phyloP scores from a whole-genome alignment of 352 stramenopile species.

The Pythium apleroticum region DNA sequence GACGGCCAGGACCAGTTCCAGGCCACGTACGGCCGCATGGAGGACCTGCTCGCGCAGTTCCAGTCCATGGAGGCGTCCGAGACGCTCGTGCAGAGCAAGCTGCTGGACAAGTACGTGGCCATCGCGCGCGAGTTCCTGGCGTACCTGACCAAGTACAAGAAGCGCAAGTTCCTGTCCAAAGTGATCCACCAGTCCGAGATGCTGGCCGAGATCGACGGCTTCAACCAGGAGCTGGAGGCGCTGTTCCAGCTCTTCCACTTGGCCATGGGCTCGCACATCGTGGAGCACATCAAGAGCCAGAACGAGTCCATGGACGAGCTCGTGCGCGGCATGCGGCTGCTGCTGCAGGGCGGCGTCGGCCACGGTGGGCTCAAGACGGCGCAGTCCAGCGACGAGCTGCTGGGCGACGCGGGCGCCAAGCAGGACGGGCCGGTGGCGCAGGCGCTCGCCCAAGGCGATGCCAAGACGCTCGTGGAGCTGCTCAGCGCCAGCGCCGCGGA shows the following conservation, averaged over 20 bases:
- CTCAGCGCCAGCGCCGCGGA: neutral
- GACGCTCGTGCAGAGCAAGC: slow-evolving; percentile 12
- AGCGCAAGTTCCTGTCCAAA: slow-evolving; percentile 16
- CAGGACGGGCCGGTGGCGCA: neutral
- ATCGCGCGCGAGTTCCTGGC: slow-evolving; percentile 14
- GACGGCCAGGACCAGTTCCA: slow-evolving; percentile 19
- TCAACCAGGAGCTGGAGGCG: slow-evolving; percentile 20
- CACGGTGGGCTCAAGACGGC: slow-evolving; percentile 1
- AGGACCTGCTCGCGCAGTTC: slow-evolving; percentile 15
- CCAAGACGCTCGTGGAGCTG: neutral
- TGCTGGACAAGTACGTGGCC: slow-evolving; percentile 20
- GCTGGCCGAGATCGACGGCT: slow-evolving; percentile 11
- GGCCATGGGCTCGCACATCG: slow-evolving; percentile 21
- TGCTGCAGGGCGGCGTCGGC: slow-evolving; percentile 4
- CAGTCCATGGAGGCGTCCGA: slow-evolving; percentile 15
- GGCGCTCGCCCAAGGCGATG: neutral
- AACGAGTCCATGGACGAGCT: slow-evolving; percentile 14
- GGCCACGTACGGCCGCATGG: slow-evolving; percentile 7
- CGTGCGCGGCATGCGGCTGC: slow-evolving; percentile 14
- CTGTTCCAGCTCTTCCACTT: slow-evolving; percentile 21
- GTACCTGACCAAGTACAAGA: slow-evolving; percentile 16
- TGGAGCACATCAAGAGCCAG: slow-evolving; percentile 16
- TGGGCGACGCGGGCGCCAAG: neutral
- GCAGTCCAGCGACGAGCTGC: slow-evolving; percentile 11
- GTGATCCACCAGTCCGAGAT: slow-evolving; percentile 12